A percentile compares a stretch with the other conserved stretches of the same genome.
phyloP scores from a whole-genome alignment of 768 basidiomycete genomes.

The Clitopilus hobsonii region DNA sequence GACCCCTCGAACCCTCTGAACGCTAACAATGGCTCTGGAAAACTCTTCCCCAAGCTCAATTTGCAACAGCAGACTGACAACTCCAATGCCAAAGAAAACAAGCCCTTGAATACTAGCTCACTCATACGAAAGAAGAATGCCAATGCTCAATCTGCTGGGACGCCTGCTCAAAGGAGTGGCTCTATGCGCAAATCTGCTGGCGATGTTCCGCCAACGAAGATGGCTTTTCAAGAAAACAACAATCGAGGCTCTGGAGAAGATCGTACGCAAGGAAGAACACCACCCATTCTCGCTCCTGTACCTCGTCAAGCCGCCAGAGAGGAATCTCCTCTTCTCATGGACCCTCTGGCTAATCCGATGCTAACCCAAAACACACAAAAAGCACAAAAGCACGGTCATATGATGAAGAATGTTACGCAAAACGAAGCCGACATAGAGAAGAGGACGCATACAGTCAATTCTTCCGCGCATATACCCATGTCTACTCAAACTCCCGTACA shows the following conservation, averaged over 20 bases:
- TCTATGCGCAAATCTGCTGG: neutral
- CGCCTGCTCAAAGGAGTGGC: neutral
- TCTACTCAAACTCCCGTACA: neutral
- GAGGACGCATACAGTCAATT: slow-evolving; percentile 3
- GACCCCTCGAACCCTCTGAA: neutral
- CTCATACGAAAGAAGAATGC: neutral
- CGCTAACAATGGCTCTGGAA: neutral
- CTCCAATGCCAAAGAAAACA: neutral
- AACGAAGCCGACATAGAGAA: slow-evolving; percentile 7
- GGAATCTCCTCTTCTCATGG: neutral
- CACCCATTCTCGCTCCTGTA: neutral
- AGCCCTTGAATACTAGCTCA: neutral
- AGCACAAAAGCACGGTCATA: neutral
- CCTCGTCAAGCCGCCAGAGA: neutral
- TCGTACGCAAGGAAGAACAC: neutral
- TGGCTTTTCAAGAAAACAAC: neutral
- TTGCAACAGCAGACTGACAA: neutral
- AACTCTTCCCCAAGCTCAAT: neutral
- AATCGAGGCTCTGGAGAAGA: neutral
- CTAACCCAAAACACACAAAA: neutral
- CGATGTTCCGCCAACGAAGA: neutral
- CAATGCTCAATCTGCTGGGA: neutral
- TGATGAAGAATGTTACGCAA: neutral
- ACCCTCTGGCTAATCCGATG: neutral
- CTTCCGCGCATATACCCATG: slow-evolving; percentile 22